Evolutionary conservation across 768 basidiomycete species (phyloP).

Genomic region (Leucosporidium yakuticum): DNA sequence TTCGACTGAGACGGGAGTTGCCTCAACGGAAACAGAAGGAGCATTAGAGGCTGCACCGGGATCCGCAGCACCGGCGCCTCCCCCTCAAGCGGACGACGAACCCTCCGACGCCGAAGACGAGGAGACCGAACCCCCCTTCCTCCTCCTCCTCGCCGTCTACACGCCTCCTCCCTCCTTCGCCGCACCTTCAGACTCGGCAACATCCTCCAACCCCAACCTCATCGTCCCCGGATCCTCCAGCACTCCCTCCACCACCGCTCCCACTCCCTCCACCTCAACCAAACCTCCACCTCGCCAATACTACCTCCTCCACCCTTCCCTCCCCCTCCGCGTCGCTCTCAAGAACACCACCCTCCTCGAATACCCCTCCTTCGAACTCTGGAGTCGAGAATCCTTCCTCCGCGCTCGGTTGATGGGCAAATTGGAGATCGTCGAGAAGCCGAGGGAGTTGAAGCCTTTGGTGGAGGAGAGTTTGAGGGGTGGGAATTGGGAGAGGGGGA

Average conservation of each 20-base stretch:
- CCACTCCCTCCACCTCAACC: background rate
- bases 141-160: constrained; percentile 27
- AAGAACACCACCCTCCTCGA: constrained; percentile 22
- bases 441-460: background rate
- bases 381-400: constrained; percentile 26
- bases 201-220: background rate
- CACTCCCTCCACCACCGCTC: background rate
- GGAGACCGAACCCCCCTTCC: constrained; percentile 19
- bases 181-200: no score
- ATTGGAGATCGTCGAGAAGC: constrained; percentile 18
- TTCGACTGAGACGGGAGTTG: background rate
- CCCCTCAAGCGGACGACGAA: background rate
- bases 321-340: constrained; percentile 17
- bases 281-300: background rate
- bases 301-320: constrained; percentile 2
- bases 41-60: background rate
- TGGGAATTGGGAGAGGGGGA: constrained; percentile 6
- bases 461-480: background rate
- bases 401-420: constrained; percentile 15
- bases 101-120: constrained; percentile 2
- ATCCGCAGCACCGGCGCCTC: no score
- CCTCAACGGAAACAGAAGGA: background rate
- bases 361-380: constrained; percentile 25
- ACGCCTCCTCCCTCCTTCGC: background rate
- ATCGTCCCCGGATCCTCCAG: background rate